Evolutionary conservation across 306 rosid species (phyloP), one percentile per base, ranked within the genome.

Genomic region (Prunus davidiana): DNA sequence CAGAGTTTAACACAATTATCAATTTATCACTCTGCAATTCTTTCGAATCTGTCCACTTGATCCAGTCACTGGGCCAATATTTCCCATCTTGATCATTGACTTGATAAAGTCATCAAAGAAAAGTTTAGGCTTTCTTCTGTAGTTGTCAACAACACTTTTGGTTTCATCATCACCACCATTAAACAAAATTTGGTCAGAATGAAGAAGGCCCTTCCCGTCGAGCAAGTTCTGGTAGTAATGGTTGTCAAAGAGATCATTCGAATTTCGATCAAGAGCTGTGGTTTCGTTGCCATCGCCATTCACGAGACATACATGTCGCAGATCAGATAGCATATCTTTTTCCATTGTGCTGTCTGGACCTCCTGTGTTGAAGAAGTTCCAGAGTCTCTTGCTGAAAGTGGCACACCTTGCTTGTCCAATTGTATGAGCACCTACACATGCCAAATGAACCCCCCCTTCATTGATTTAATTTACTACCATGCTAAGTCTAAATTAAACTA

Each of bases 11-110:
- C 62, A 19, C 27, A 56, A n/a, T 9, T 60, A 69, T 3, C 77
- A 89, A 76, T 91, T 90, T 38, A 81, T 51, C 4, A 81, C 86
- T 69, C 97, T 83, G 62, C 98, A 93, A 3, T 81, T 88, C 75
- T 76, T 85, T 76, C 97, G 78, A 80, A 93, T 89, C 88, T 93
- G 79, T 62, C 98, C 97, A 75, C 49, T 67, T 28, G 93, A 72
- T 12, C 93, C 93, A 4, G 87, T 87, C 34, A 86, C 82, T 3
- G 91, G 91, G 30, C 72, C 82, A 6, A 89, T 88, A 61, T 87
- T 91, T 10, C 88, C 98, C 98, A 93, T 89, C 80, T 65, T 93
- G 79, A 89, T 80, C 96, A 93, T 89, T 77, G 93, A 84, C 57
- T 77, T 89, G 0, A 7, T 88, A 77, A 93, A 91, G 79, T 88